Evolutionary conservation across 2,329 filamentous ascomycete genomes (phyloP).

Genomic region (Neonectria magnoliae): DNA sequence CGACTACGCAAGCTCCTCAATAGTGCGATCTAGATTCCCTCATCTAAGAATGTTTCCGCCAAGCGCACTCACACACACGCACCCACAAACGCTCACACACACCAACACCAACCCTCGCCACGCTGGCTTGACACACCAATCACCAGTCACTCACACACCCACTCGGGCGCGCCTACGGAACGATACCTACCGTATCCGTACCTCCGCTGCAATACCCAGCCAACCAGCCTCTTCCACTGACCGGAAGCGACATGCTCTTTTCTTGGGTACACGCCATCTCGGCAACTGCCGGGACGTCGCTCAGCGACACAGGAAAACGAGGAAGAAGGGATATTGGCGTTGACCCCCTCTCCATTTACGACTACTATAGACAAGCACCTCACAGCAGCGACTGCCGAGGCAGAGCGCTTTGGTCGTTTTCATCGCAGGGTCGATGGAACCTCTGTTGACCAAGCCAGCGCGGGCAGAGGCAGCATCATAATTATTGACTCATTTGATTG

Average conservation of each 20-base stretch:
- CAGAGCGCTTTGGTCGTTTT: conserved; percentile 37
- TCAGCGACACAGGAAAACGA: not conserved
- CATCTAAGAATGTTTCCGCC: conserved; percentile 9
- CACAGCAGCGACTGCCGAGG: conserved; percentile 34
- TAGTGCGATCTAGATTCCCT: conserved; percentile 9
- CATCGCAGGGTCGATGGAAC: conserved; percentile 4
- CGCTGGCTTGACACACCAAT: conserved; percentile 11
- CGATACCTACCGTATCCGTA: not conserved
- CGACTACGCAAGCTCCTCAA: not conserved
- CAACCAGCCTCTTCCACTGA: conserved; percentile 13
- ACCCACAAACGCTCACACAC: not conserved
- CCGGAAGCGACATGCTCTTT: not conserved
- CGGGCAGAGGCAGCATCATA: not conserved
- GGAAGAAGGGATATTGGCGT: not conserved
- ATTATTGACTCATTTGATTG: conserved; percentile 5
- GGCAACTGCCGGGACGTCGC: conserved; percentile 13
- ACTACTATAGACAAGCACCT: conserved; percentile 6
- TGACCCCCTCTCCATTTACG: conserved; percentile 1
- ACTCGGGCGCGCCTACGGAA: not conserved
- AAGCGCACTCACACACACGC: conserved; percentile 3
- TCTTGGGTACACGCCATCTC: conserved; percentile 16
- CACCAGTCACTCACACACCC: conserved; percentile 10
- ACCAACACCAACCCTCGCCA: conserved; percentile 17
- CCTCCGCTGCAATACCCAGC: conserved; percentile 1
- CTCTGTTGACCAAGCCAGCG: not conserved